Conservation (phyloP, 768 basidiomycete genomes). For the Trametes punicea region DNA sequence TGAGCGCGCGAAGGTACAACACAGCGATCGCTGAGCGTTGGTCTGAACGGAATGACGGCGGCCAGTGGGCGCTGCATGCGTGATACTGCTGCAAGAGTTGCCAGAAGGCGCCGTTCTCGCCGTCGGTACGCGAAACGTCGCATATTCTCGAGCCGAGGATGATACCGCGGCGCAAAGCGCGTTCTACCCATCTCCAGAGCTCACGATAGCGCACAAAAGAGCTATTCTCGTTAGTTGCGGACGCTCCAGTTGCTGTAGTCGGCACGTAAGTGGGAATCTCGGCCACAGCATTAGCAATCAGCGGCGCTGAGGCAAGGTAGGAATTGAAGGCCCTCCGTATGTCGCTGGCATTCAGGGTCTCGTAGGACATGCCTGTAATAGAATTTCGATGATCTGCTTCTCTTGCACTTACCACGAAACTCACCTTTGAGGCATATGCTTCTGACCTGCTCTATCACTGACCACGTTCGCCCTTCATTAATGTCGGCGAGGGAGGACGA, state of each 20-base stretch:
- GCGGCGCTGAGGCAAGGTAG: conserved; percentile 54
- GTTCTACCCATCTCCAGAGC: conserved; percentile 83
- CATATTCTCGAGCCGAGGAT: conserved; percentile 54
- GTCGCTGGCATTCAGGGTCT: conserved; percentile 51
- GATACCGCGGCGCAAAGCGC: conserved; percentile 77
- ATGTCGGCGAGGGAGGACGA: conserved; percentile 49
- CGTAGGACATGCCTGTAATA: conserved; percentile 68
- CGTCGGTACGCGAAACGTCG: conserved; percentile 35
- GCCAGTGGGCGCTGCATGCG: conserved; percentile 67
- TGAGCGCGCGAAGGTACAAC: conserved; percentile 72
- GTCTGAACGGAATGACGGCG: conserved; percentile 68
- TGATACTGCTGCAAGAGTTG: conserved; percentile 59
- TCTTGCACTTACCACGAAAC: conserved; percentile 13
- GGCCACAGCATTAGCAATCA: conserved; percentile 47
- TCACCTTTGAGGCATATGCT: conserved; percentile 77
- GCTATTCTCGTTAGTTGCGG: conserved; percentile 37
- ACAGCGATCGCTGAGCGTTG: conserved; percentile 70
- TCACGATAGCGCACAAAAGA: conserved; percentile 73
- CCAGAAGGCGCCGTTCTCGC: conserved; percentile 49
- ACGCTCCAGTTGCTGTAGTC: conserved; percentile 19
- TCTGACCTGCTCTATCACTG: conserved; percentile 67
- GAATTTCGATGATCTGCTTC: background rate
- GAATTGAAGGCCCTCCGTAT: conserved; percentile 50
- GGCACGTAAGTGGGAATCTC: conserved; percentile 38
- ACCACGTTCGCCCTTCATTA: conserved; percentile 69